Evolutionary conservation across 1,139 yeast genomes (phyloP), one percentile per base, ranked within the genome.

Genomic region (Candida albicans): DNA sequence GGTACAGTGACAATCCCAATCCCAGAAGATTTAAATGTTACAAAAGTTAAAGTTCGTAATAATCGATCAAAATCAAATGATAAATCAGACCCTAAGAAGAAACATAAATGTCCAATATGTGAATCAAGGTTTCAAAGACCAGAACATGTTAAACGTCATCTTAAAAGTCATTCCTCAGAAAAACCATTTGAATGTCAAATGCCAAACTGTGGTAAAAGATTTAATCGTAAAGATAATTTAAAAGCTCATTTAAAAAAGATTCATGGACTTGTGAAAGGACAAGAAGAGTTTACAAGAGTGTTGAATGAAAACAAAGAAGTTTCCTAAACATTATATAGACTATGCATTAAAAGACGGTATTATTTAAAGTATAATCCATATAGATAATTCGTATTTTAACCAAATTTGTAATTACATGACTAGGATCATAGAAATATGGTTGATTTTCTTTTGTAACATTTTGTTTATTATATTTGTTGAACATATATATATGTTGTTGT

Each of bases 121-220:
- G 79, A 78, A 42, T 78, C 84, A 40, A 65, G 80, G 42, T 91
- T 91, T 72, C 91, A 88, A 60, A 75, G 98, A 48, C 91, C 95
- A 30, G 96, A 93, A 58, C 96, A 93, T 68, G 88, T 91, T 44
- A 87, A 89, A 61, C 76, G 98, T 57, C 98, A 91, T 61, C 73
- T 86, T 80, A 77, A 95, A 56, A 81, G 89, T 27, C 98, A 91
- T 64, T 83, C 95, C 2, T 81, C 88, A 28, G 96, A 88, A 54
- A 86, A 87, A 59, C 97, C 96, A 4, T 90, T 77, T 60, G 79
- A 73, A 44, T 91, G 98, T 65, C 81, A 82, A 44, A 73, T 80
- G 59, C 76, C 79, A 37, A 79, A 80, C 63, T 89, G 98, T 65
- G 82, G 82, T 24, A 87, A 89, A 62, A 68, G 87, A 50, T 95